Percentiles rank a stretch among this genome's conserved stretches.
Conservation (phyloP, 73 alveolate species). For the Uronychia setigera region DNA sequence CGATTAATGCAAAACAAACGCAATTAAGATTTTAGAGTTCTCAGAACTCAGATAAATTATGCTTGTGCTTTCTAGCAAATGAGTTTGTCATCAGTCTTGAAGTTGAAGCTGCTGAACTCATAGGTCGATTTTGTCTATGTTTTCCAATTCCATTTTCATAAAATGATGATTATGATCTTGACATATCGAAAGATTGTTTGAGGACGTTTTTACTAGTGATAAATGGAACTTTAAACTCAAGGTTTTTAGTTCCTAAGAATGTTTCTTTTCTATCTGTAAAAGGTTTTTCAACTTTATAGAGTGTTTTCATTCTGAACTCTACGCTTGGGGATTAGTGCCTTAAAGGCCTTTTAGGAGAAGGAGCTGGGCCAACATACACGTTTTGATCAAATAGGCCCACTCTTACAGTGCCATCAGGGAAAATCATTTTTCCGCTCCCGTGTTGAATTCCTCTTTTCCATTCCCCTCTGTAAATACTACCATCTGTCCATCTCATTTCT, state of each 20-base stretch:
- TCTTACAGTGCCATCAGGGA: neutral
- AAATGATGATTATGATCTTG: too few species aligned
- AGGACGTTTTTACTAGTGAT: neutral
- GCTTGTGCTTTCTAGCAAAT: too few species aligned
- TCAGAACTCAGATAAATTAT: too few species aligned
- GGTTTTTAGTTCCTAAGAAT: neutral
- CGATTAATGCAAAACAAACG: too few species aligned
- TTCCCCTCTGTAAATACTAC: conserved; percentile 66
- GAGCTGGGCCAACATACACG: neutral
- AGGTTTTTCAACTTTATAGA: neutral
- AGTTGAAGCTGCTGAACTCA: too few species aligned
- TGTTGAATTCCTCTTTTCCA: conserved; percentile 81
- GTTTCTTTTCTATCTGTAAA: neutral
- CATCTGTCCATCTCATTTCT: conserved; percentile 64
- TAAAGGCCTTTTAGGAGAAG: neutral
- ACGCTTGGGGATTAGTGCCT: neutral
- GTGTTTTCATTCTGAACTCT: neutral
- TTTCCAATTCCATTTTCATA: too few species aligned
- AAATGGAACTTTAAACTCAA: neutral
- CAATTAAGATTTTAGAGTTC: too few species aligned
- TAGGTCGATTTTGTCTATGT: too few species aligned
- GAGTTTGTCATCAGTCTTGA: too few species aligned
- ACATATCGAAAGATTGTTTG: neutral
- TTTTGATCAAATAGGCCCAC: neutral
- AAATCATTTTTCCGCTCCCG: conserved; percentile 66